Conservation (phyloP, 305 asterid genomes). For the Caryopteris hybrid region DNA sequence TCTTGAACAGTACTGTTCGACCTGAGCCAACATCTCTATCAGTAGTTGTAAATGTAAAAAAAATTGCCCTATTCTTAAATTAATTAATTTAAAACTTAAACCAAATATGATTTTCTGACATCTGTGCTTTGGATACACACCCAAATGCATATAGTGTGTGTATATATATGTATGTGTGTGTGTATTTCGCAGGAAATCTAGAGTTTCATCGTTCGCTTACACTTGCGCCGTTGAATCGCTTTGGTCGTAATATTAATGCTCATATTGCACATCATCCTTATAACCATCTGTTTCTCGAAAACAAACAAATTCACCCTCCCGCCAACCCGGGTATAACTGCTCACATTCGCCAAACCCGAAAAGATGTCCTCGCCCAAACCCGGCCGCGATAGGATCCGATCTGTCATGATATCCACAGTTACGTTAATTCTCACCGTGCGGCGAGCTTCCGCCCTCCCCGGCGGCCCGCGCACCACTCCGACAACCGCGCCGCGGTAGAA, state of each 20-base stretch:
- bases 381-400: conserved; percentile 40
- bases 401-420: conserved; percentile 46
- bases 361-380: conserved; percentile 33
- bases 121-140: too few species aligned
- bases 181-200: too few species aligned
- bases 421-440: conserved; percentile 50
- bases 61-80: too few species aligned
- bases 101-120: too few species aligned
- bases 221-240: conserved; percentile 49
- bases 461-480: conserved; percentile 61
- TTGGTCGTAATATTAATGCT: conserved; percentile 42
- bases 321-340: conserved; percentile 47
- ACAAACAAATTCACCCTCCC: conserved; percentile 49
- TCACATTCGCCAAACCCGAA: conserved; percentile 44
- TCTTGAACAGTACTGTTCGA: too few species aligned
- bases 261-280: conserved; percentile 59
- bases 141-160: too few species aligned
- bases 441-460: conserved; percentile 58
- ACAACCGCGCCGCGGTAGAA: conserved; percentile 43
- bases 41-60: too few species aligned
- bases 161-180: too few species aligned
- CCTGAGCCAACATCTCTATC: too few species aligned
- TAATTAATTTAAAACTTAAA: too few species aligned
- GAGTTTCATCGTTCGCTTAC: conserved; percentile 48
- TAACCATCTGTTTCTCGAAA: conserved; percentile 40